Evolutionary conservation across 2,329 filamentous ascomycete genomes (phyloP).

Genomic region (Teratosphaeria zuluensis): DNA sequence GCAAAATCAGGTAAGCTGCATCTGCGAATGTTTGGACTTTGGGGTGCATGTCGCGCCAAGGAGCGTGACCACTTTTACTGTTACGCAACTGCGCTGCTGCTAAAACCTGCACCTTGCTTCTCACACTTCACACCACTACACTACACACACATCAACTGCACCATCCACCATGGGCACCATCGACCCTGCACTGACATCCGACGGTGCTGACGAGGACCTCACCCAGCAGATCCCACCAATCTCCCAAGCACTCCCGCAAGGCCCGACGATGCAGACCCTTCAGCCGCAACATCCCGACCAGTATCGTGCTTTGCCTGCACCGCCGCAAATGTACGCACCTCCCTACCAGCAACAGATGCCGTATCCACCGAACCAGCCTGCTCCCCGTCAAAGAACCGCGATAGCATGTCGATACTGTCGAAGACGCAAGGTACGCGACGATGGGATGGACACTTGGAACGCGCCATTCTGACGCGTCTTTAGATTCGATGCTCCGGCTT

Average conservation of each 20-base stretch:
- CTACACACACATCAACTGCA: conserved; percentile 4
- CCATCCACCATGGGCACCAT: conserved; percentile 13
- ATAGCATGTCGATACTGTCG: conserved; percentile 53
- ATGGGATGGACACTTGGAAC: neutral
- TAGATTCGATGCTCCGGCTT: conserved; percentile 71
- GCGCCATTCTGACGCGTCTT: conserved; percentile 6
- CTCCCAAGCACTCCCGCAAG: conserved; percentile 25
- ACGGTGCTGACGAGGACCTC: conserved; percentile 17
- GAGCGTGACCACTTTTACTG: conserved; percentile 17
- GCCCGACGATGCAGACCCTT: conserved; percentile 35
- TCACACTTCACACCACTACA: neutral
- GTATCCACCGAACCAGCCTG: conserved; percentile 37
- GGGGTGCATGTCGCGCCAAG: conserved; percentile 12
- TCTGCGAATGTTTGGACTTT: conserved; percentile 5
- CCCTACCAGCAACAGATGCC: conserved; percentile 33
- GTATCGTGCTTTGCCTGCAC: conserved; percentile 36
- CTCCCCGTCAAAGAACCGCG: conserved; percentile 50
- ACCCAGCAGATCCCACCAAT: conserved; percentile 26
- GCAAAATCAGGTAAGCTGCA: conserved; percentile 22
- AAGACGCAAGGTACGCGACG: conserved; percentile 43
- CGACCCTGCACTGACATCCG: conserved; percentile 22
- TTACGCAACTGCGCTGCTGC: conserved; percentile 15
- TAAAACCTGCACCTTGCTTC: conserved; percentile 7
- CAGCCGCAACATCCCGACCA: conserved; percentile 36
- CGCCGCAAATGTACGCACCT: conserved; percentile 35